A percentile compares a stretch with the other conserved stretches of the same genome.
Evolutionary conservation across 2,329 filamentous ascomycete genomes (phyloP).

Genomic region (Gyromitra esculenta): DNA sequence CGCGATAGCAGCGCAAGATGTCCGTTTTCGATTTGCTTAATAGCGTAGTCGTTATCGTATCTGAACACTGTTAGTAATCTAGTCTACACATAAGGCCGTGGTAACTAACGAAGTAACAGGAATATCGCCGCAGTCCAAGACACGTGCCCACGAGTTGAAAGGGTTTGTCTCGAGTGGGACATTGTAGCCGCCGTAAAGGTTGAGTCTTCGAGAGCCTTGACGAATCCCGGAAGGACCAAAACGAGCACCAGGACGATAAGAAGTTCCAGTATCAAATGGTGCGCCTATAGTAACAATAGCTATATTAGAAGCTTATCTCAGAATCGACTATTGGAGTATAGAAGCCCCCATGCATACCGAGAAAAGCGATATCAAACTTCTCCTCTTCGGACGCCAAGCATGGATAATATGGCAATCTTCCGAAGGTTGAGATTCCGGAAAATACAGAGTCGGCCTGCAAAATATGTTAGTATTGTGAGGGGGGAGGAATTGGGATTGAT

Average conservation of each 20-base stretch:
- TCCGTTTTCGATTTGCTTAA: conserved; percentile 85
- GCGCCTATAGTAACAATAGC: conserved; percentile 66
- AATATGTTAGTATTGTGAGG: conserved; percentile 47
- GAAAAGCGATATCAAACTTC: conserved; percentile 85
- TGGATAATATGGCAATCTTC: conserved; percentile 78
- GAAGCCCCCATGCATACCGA: conserved; percentile 67
- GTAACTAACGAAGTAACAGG: conserved; percentile 78
- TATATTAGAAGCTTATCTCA: conserved; percentile 17
- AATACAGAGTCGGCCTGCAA: conserved; percentile 83
- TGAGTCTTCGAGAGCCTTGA: conserved; percentile 84
- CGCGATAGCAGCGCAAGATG: conserved; percentile 80
- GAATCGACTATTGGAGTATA: neutral
- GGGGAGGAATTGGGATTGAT: conserved; percentile 12
- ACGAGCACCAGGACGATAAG: conserved; percentile 82
- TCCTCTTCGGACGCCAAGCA: conserved; percentile 76
- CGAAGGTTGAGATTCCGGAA: conserved; percentile 87
- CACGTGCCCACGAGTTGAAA: conserved; percentile 81
- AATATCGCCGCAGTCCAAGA: conserved; percentile 85
- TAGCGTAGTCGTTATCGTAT: conserved; percentile 83
- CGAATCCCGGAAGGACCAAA: conserved; percentile 87
- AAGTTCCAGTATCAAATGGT: conserved; percentile 86
- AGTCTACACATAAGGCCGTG: neutral
- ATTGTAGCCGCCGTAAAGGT: conserved; percentile 89
- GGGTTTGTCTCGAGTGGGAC: conserved; percentile 82
- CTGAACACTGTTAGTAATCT: conserved; percentile 61